phyloP scores from a whole-genome alignment of 495 filamentous ascomycete genomes.

The Cercophora scortea region DNA sequence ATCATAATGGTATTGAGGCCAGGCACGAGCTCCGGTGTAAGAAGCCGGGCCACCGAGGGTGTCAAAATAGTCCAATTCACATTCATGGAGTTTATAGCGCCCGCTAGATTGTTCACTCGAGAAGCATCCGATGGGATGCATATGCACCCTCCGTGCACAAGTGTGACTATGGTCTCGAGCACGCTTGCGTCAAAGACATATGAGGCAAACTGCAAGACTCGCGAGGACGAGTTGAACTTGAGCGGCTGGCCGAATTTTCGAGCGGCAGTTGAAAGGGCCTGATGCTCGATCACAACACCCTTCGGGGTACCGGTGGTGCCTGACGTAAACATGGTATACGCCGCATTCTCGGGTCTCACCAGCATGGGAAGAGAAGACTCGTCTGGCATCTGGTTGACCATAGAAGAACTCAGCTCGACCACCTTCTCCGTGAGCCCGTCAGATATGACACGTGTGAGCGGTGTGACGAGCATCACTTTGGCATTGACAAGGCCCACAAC shows the following conservation, averaged over 20 bases:
- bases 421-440: too few species aligned
- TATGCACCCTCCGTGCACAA: neutral
- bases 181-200: neutral
- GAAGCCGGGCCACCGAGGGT: neutral
- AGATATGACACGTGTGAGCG: too few species aligned
- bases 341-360: too few species aligned
- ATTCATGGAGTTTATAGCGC: neutral
- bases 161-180: neutral
- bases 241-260: neutral
- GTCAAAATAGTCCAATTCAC: neutral
- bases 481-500: too few species aligned
- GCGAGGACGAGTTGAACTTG: neutral
- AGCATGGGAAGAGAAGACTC: too few species aligned
- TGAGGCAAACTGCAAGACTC: neutral
- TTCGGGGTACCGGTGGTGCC: neutral
- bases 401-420: too few species aligned
- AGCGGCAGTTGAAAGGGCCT: neutral
- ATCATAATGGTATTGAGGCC: neutral
- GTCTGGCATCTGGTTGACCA: too few species aligned
- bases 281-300: neutral
- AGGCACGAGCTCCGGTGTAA: neutral
- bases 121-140: neutral
- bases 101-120: neutral
- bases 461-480: too few species aligned
- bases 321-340: neutral